These are phyloP conservation scores for Stagonosporopsis chrysanthemi DNA, from an alignment of 2,329 filamentous ascomycete genomes.

Conservation along the genomic window DNA sequence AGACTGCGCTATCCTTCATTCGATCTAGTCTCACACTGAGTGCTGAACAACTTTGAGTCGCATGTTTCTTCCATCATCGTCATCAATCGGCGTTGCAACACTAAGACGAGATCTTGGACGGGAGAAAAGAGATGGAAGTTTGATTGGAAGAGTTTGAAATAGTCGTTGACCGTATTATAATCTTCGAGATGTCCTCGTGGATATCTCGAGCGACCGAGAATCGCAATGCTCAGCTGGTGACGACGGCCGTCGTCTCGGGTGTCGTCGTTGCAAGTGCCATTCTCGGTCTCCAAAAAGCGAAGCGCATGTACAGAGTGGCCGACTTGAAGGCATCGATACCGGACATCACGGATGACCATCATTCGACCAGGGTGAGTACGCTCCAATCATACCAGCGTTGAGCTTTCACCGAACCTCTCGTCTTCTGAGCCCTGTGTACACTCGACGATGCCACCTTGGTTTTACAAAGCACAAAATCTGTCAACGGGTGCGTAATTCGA, in stretches of 20 bases:
- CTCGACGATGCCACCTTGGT: background rate
- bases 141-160: background rate
- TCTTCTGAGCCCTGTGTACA: background rate
- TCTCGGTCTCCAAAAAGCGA: slow-evolving; percentile 64
- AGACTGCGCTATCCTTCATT: slow-evolving; percentile 6
- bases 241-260: slow-evolving; percentile 69
- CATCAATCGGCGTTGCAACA: slow-evolving; percentile 1
- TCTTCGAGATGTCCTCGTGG: slow-evolving; percentile 54
- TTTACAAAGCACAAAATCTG: background rate
- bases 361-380: slow-evolving; percentile 58
- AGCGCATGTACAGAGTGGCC: slow-evolving; percentile 62
- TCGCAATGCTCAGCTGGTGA: slow-evolving; percentile 68
- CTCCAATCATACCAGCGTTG: background rate
- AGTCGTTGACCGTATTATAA: background rate
- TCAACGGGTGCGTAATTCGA: no score
- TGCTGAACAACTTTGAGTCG: slow-evolving; percentile 14
- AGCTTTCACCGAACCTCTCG: background rate
- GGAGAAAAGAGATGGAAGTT: slow-evolving; percentile 7
- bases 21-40: slow-evolving; percentile 16
- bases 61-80: slow-evolving; percentile 8
- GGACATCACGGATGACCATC: slow-evolving; percentile 59
- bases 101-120: background rate
- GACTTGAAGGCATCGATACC: slow-evolving; percentile 70
- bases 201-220: slow-evolving; percentile 54
- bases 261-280: slow-evolving; percentile 61